A percentile compares a stretch with the other conserved stretches of the same genome.
phyloP scores from a whole-genome alignment of 2,329 filamentous ascomycete species.

The Botrytis deweyae region DNA sequence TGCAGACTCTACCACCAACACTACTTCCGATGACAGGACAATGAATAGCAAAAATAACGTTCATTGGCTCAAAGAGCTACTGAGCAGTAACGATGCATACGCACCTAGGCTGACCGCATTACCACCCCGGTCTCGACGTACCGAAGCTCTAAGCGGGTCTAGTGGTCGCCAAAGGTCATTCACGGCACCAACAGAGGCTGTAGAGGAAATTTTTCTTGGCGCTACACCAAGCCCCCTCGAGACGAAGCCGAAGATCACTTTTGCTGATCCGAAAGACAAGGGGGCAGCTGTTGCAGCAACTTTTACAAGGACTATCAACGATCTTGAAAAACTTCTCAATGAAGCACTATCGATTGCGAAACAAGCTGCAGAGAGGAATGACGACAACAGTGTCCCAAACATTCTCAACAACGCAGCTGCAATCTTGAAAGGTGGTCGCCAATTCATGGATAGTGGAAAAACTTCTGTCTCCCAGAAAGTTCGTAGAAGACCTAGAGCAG shows the following conservation, averaged over 20 bases:
- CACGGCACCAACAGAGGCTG: slow-evolving; percentile 23
- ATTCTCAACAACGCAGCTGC: slow-evolving; percentile 31
- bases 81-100: slow-evolving; percentile 33
- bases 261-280: slow-evolving; percentile 19
- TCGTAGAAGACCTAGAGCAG: not conserved
- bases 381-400: slow-evolving; percentile 27
- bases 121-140: slow-evolving; percentile 30
- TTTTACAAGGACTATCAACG: slow-evolving; percentile 41
- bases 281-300: slow-evolving; percentile 30
- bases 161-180: slow-evolving; percentile 22
- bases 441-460: slow-evolving; percentile 13
- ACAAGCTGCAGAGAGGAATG: slow-evolving; percentile 37
- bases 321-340: slow-evolving; percentile 40
- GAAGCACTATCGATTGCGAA: slow-evolving; percentile 42
- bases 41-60: slow-evolving; percentile 30
- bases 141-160: slow-evolving; percentile 16
- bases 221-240: slow-evolving; percentile 20
- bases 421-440: slow-evolving; percentile 30
- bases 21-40: slow-evolving; percentile 23
- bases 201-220: slow-evolving; percentile 26
- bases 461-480: not conserved
- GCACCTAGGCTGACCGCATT: slow-evolving; percentile 35
- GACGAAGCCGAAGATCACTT: slow-evolving; percentile 11
- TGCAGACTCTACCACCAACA: slow-evolving; percentile 15
- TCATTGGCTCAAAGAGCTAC: slow-evolving; percentile 35